Base-by-base conservation (phyloP, 176 grass and related monocot genomes). In the Eleusine indica region DNA sequence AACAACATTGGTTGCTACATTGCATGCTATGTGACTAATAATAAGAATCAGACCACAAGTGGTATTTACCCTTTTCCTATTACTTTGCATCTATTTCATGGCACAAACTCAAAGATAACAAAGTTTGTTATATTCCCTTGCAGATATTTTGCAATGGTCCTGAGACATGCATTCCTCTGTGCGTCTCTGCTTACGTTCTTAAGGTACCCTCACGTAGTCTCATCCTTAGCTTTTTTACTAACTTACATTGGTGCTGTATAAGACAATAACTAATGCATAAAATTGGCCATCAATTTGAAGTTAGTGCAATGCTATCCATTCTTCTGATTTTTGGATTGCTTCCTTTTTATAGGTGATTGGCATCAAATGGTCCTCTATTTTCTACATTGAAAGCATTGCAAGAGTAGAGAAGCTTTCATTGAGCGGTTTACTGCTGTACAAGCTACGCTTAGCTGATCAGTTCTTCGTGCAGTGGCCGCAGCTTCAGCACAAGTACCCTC, bases 101-200 rank as follows among this genome's bases (percentile, higher is more conserved):
- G 22, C 42, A 68, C 68, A 19, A 83, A 68, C 47, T 47, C 43
- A 82, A n/a, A 94, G 21, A 53, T 64, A 42, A 48, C 84, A 14
- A 84, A 48, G 70, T 16, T 57, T 81, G 94, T 35, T 75, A 73
- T 61, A 44, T 83, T 71, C 21, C 73, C 72, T 39, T 84, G 16
- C 74, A 98, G 96, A 94, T 96, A 71, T 91, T 98, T 75, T 98
- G 96, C 67, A 96, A 98, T 85, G 93, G 96, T 82, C 96, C 96
- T 68, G 91, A 93, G 49, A 96, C 96, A 53, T 95, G 91, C 83
- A 89, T 98, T 80, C 91, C 96, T 60, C 81, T 98, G 5, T 98
- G 96, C 85, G 67, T 75, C 32, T 95, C 83, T 68, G 93, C 96
- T 67, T 98, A 91, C 21, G 6, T 98, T 85, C 74, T 94, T 7